Evolutionary conservation across 2,329 filamentous ascomycete species (phyloP).

Genomic region (Alternaria longipes): DNA sequence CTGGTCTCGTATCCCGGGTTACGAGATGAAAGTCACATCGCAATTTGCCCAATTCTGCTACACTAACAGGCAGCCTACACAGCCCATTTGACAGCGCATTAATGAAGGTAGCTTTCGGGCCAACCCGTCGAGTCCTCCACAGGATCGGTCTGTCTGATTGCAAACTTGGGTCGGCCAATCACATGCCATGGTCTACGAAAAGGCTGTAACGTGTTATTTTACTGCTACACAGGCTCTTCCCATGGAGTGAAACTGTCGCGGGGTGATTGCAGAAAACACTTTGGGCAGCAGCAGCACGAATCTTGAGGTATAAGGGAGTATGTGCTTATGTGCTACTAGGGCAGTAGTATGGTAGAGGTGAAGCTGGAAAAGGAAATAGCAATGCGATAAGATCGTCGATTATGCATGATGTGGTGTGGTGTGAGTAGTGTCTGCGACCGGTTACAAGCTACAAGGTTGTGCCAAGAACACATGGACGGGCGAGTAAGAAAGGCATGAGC

Average conservation of each 20-base stretch:
- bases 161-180: neutral
- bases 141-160: constrained; percentile 1
- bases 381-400: constrained; percentile 8
- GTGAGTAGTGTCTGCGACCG: neutral
- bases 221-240: neutral
- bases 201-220: neutral
- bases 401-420: constrained; percentile 10
- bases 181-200: too few species aligned
- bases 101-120: constrained; percentile 16
- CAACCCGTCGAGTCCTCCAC: constrained; percentile 9
- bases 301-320: neutral
- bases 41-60: constrained; percentile 8
- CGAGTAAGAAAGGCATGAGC: neutral
- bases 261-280: neutral
- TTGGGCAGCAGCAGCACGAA: neutral
- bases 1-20: constrained; percentile 3
- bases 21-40: constrained; percentile 17
- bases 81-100: constrained; percentile 18
- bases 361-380: neutral
- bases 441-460: neutral
- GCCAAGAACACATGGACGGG: neutral
- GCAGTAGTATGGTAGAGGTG: neutral
- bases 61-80: neutral
- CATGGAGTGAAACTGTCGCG: neutral
- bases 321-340: neutral